Conservation (phyloP, 768 basidiomycete genomes). For the Peribolospora baueri region DNA sequence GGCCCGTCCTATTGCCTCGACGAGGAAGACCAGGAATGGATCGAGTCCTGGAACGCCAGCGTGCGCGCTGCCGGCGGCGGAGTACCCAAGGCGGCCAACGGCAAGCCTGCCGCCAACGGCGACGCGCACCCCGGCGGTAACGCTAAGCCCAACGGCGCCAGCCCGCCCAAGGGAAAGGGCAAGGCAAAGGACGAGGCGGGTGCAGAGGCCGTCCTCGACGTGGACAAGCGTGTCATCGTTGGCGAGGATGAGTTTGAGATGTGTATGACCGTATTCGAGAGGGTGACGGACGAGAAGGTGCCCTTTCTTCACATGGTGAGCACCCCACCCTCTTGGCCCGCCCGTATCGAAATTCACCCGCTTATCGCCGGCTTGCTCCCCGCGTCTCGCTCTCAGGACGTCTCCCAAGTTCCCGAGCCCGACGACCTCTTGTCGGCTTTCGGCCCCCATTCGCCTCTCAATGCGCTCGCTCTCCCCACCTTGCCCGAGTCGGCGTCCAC, state of each 20-base stretch:
- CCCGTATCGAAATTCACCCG: not conserved
- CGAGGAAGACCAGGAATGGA: conserved; percentile 84
- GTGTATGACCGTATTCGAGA: conserved; percentile 84
- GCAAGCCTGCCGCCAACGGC: conserved; percentile 23
- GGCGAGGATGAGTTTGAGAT: conserved; percentile 83
- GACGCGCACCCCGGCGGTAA: conserved; percentile 32
- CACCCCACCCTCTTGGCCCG: conserved; percentile 9
- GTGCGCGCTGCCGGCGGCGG: not conserved
- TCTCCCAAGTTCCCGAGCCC: conserved; percentile 10
- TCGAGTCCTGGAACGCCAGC: conserved; percentile 51
- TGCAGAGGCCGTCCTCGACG: conserved; percentile 29
- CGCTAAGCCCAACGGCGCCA: conserved; percentile 11
- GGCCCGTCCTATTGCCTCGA: conserved; percentile 54
- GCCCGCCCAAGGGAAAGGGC: conserved; percentile 28
- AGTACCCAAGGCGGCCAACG: conserved; percentile 6
- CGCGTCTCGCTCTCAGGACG: conserved; percentile 23
- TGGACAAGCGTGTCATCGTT: conserved; percentile 27
- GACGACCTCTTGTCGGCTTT: conserved; percentile 17
- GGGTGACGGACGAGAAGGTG: conserved; percentile 63
- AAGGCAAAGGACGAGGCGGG: conserved; percentile 71
- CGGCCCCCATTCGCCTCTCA: too few relatives aligned
- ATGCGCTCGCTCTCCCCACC: too few relatives aligned
- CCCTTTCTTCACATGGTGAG: conserved; percentile 74
- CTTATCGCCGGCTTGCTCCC: conserved; percentile 1
- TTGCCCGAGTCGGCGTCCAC: conserved; percentile 37